Conservation (phyloP, 306 rosid genomes). For the Cucurbita argyrosperma region DNA sequence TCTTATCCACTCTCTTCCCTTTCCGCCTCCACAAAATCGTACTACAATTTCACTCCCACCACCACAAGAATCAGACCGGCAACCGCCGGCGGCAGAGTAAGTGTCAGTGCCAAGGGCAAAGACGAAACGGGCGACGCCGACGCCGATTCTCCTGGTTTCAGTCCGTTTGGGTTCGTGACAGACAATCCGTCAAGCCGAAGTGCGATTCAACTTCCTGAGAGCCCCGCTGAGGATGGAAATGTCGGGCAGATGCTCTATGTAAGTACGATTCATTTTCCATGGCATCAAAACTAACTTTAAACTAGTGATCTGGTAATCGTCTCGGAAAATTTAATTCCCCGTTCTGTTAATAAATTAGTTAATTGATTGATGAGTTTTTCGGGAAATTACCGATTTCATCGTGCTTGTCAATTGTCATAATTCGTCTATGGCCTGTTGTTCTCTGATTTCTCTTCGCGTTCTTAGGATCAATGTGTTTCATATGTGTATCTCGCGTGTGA, state of each 20-base stretch:
- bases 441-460: not conserved
- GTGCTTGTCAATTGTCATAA: not conserved
- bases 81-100: constrained; percentile 5
- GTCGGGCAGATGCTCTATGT: constrained; percentile 94
- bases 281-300: not conserved
- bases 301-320: not conserved
- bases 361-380: not conserved
- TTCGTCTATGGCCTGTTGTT: not conserved
- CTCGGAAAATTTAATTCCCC: not conserved
- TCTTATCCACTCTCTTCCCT: constrained; percentile 9
- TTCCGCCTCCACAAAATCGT: constrained; percentile 7
- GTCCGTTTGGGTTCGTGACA: constrained; percentile 92
- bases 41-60: not conserved
- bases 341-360: not conserved
- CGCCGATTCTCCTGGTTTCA: constrained; percentile 39
- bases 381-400: not conserved
- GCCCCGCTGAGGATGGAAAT: constrained; percentile 88
- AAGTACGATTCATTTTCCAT: constrained; percentile 8
- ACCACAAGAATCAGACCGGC: constrained; percentile 8
- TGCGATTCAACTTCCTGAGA: constrained; percentile 71
- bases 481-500: not conserved
- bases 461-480: not conserved
- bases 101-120: constrained; percentile 39
- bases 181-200: constrained; percentile 84
- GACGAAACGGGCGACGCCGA: constrained; percentile 22